phyloP scores from a whole-genome alignment of 2,329 filamentous ascomycete species.

The Colletotrichum magnum region DNA sequence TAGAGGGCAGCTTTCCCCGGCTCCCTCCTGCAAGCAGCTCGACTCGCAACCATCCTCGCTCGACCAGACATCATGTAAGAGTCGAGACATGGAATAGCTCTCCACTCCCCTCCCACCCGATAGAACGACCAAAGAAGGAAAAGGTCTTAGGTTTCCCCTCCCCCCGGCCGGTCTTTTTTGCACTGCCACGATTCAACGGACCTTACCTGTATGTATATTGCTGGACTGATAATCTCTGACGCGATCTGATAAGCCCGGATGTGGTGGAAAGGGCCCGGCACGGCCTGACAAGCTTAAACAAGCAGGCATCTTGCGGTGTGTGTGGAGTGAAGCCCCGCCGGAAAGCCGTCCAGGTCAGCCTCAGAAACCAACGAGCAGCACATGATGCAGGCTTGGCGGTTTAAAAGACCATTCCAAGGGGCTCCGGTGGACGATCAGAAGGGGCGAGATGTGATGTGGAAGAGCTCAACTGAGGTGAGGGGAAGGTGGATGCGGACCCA shows the following conservation, averaged over 20 bases:
- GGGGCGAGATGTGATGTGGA: slow-evolving; percentile 11
- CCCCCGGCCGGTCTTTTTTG: slow-evolving; percentile 8
- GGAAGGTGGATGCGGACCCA: slow-evolving; percentile 29
- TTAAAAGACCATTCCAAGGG: slow-evolving; percentile 15
- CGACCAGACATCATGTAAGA: slow-evolving; percentile 2
- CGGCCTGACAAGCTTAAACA: slow-evolving; percentile 32
- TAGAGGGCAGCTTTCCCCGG: slow-evolving; percentile 30
- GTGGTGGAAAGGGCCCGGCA: slow-evolving; percentile 14
- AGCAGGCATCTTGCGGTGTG: slow-evolving; percentile 24
- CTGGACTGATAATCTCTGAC: slow-evolving; percentile 18
- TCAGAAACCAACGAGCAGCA: slow-evolving; percentile 30
- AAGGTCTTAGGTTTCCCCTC: neutral
- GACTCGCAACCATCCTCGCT: neutral
- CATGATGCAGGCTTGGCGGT: slow-evolving; percentile 38
- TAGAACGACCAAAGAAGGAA: slow-evolving; percentile 4
- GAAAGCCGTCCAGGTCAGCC: slow-evolving; percentile 7
- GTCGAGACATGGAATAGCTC: slow-evolving; percentile 19
- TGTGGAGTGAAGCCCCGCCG: slow-evolving; percentile 29
- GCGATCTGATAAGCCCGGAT: slow-evolving; percentile 33
- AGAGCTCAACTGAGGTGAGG: slow-evolving; percentile 4
- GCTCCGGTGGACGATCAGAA: slow-evolving; percentile 14
- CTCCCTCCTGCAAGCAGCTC: slow-evolving; percentile 14
- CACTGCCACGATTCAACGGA: slow-evolving; percentile 34
- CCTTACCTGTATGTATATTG: slow-evolving; percentile 6
- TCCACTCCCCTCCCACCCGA: slow-evolving; percentile 17